Conservation (phyloP, 1,284 basidiomycete species). For the Malassezia brasiliensis region DNA sequence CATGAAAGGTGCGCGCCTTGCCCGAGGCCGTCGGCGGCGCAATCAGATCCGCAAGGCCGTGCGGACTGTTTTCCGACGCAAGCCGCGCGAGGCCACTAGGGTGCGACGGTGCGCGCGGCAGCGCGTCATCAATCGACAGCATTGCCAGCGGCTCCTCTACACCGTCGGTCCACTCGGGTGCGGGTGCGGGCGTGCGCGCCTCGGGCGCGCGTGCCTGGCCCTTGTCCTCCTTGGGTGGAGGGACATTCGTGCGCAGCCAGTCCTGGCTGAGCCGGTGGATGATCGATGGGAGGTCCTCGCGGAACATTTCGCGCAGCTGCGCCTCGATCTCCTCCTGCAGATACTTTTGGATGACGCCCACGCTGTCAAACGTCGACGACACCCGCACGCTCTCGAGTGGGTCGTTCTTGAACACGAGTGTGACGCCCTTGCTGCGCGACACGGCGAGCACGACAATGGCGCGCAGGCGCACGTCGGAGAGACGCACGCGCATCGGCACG, state of each 20-base stretch:
- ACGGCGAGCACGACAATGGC: slow-evolving; percentile 97
- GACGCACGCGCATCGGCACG: slow-evolving; percentile 95
- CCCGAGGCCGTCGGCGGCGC: background rate
- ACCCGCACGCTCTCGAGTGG: slow-evolving; percentile 96
- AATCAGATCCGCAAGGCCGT: slow-evolving; percentile 13
- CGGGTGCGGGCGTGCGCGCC: background rate
- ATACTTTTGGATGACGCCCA: slow-evolving; percentile 79
- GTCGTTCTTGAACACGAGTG: slow-evolving; percentile 98
- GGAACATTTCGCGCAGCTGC: slow-evolving; percentile 92
- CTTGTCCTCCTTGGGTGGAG: background rate
- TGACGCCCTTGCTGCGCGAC: slow-evolving; percentile 89
- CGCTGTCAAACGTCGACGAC: slow-evolving; percentile 92
- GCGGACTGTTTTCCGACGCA: slow-evolving; percentile 1
- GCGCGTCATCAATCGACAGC: slow-evolving; percentile 1
- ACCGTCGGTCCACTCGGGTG: background rate
- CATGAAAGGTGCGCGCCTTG: slow-evolving; percentile 12
- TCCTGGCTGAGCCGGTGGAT: slow-evolving; percentile 91
- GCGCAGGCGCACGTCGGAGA: slow-evolving; percentile 82
- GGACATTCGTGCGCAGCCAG: slow-evolving; percentile 57
- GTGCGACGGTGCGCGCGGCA: background rate
- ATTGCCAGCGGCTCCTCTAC: slow-evolving; percentile 4
- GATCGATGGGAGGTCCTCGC: slow-evolving; percentile 90
- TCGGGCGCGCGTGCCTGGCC: background rate
- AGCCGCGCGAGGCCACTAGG: slow-evolving; percentile 10
- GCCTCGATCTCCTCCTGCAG: slow-evolving; percentile 72